These are phyloP conservation scores for Tylopilus felleus DNA, from an alignment of 768 basidiomycete species.

Conservation along the genomic window DNA sequence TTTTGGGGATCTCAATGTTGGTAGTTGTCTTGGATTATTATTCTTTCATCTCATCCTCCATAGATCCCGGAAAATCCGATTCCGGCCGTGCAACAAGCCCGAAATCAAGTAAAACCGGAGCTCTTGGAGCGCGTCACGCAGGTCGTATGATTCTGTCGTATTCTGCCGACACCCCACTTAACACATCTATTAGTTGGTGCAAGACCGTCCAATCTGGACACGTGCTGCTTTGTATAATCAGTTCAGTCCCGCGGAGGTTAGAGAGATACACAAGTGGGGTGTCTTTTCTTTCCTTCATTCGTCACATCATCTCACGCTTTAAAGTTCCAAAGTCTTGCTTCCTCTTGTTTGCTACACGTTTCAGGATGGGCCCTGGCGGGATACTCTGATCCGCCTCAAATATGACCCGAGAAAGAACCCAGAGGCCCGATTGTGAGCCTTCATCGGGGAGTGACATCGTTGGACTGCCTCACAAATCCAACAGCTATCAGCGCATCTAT, in stretches of 20 bases:
- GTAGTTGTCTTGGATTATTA: background rate
- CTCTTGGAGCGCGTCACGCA: slow-evolving; percentile 54
- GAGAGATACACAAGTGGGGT: slow-evolving; percentile 73
- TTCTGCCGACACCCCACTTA: slow-evolving; percentile 7
- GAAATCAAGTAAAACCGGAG: slow-evolving; percentile 49
- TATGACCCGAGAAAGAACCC: slow-evolving; percentile 85
- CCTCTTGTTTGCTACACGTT: slow-evolving; percentile 86
- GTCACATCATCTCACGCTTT: slow-evolving; percentile 4
- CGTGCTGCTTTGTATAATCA: slow-evolving; percentile 84
- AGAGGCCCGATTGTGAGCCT: slow-evolving; percentile 69
- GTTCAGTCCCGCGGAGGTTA: slow-evolving; percentile 60
- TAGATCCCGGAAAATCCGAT: slow-evolving; percentile 69
- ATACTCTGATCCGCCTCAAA: slow-evolving; percentile 78
- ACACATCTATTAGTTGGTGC: slow-evolving; percentile 54
- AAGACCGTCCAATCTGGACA: slow-evolving; percentile 83
- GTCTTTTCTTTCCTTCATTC: background rate
- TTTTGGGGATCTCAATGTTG: slow-evolving; percentile 55
- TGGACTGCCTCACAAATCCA: slow-evolving; percentile 3
- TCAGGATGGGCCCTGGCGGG: slow-evolving; percentile 91
- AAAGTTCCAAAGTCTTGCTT: slow-evolving; percentile 76
- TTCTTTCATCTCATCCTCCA: background rate
- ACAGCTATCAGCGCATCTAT: slow-evolving; percentile 87
- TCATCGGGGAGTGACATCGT: background rate
- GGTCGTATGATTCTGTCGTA: slow-evolving; percentile 32
- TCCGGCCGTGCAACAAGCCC: slow-evolving; percentile 56